These are phyloP conservation scores for Penicillium atrosanguineum DNA, from an alignment of 495 filamentous ascomycete species.

Conservation along the genomic window DNA sequence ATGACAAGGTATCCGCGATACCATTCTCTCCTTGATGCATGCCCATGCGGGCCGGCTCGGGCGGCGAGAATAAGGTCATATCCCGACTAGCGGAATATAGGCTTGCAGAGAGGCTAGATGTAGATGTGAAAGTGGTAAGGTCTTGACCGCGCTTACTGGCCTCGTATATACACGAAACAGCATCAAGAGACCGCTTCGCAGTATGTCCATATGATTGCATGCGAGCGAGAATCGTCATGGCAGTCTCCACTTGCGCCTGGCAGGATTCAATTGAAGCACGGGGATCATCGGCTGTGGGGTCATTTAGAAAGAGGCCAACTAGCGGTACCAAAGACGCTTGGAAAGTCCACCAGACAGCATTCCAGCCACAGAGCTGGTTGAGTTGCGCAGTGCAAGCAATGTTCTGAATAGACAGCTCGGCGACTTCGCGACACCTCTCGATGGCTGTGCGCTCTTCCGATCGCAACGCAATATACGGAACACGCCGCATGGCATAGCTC, in stretches of 20 bases:
- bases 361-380: constrained; percentile 78
- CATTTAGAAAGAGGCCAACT: constrained; percentile 66
- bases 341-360: constrained; percentile 80
- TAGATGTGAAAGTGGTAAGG: constrained; percentile 4
- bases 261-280: constrained; percentile 50
- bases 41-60: constrained; percentile 18
- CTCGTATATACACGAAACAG: constrained; percentile 67
- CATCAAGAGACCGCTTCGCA: constrained; percentile 65
- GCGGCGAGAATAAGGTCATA: constrained; percentile 15
- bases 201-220: constrained; percentile 71
- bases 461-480: constrained; percentile 52
- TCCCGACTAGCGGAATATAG: constrained; percentile 24
- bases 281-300: constrained; percentile 50
- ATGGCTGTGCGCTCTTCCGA: constrained; percentile 70
- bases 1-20: constrained; percentile 25
- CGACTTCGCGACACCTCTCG: constrained; percentile 64
- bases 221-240: constrained; percentile 64
- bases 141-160: constrained; percentile 45
- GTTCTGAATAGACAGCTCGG: constrained; percentile 67
- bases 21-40: constrained; percentile 24
- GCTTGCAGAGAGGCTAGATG: constrained; percentile 1
- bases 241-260: constrained; percentile 61
- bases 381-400: constrained; percentile 64
- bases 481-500: constrained; percentile 65
- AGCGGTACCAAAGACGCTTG: constrained; percentile 78